Conservation (phyloP, 495 filamentous ascomycete species). For the Umbilicaria muhlenbergii region DNA sequence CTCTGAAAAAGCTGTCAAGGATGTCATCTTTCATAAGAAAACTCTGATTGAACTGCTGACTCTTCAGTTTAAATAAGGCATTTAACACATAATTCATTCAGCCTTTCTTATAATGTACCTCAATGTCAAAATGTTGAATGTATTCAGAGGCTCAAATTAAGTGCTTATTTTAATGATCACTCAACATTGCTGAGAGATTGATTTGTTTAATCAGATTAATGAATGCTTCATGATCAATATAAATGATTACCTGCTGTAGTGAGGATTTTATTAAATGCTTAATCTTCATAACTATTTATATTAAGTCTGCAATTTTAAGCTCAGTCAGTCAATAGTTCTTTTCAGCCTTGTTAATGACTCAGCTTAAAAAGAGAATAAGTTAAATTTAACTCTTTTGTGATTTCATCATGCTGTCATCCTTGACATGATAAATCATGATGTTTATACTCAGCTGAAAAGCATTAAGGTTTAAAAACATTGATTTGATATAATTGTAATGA, state of each 20-base stretch:
- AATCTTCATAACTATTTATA: not conserved
- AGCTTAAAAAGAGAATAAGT: conserved; percentile 2
- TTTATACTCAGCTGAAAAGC: not conserved
- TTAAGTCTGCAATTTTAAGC: conserved; percentile 1
- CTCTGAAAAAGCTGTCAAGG: too few species aligned
- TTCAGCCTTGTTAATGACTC: conserved; percentile 4
- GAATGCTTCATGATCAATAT: too few species aligned
- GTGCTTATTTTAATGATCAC: not conserved
- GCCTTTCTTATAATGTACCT: not conserved
- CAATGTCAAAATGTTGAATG: not conserved
- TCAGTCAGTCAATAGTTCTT: conserved; percentile 5
- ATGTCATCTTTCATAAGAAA: too few species aligned
- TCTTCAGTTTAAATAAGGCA: not conserved
- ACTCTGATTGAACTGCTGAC: too few species aligned
- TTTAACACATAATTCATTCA: not conserved
- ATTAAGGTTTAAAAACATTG: not conserved
- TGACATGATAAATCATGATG: conserved; percentile 6
- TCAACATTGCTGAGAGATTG: not conserved
- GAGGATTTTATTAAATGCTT: too few species aligned
- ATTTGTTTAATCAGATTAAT: not conserved
- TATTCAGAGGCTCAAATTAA: conserved; percentile 1
- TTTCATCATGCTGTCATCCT: not conserved
- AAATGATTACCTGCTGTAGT: too few species aligned
- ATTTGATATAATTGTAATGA: not conserved
- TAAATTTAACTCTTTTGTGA: not conserved